phyloP scores from a whole-genome alignment of 129 eudicot species.

The Calendula officinalis region DNA sequence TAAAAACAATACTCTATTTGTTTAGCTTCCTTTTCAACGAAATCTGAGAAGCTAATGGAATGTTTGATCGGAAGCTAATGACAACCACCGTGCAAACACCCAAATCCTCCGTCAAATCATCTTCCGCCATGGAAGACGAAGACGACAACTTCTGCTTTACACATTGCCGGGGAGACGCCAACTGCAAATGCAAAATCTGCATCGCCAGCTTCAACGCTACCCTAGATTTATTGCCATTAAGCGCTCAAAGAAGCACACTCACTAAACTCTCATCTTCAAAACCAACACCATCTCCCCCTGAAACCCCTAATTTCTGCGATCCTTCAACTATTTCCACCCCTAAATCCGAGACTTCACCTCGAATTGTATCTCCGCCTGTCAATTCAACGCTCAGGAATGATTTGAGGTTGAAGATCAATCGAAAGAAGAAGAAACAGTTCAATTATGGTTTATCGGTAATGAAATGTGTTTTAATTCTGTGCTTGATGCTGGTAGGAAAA shows the following conservation, averaged over 20 bases:
- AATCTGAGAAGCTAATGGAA: neutral
- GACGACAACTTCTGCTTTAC: constrained; percentile 49
- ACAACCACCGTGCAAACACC: constrained; percentile 39
- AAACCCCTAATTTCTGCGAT: constrained; percentile 46
- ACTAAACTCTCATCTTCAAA: constrained; percentile 43
- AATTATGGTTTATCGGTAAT: constrained; percentile 19
- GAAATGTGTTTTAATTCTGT: constrained; percentile 39
- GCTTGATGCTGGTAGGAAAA: constrained; percentile 34
- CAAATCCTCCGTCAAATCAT: constrained; percentile 54
- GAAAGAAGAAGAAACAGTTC: constrained; percentile 31
- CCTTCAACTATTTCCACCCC: constrained; percentile 50
- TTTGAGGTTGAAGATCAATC: constrained; percentile 20
- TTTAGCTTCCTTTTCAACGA: neutral
- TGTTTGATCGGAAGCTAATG: constrained; percentile 27
- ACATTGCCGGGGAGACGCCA: constrained; percentile 76
- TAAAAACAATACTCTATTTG: neutral
- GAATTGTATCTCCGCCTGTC: constrained; percentile 25
- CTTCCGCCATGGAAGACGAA: constrained; percentile 35
- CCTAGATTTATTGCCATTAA: constrained; percentile 63
- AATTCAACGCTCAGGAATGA: constrained; percentile 20
- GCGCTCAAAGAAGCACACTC: constrained; percentile 41
- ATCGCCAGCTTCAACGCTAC: constrained; percentile 68
- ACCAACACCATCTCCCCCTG: constrained; percentile 24
- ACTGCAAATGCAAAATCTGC: constrained; percentile 71
- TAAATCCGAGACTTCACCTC: constrained; percentile 18